Conservation (phyloP, 1,284 basidiomycete species). For the Trichosporon asahii region DNA sequence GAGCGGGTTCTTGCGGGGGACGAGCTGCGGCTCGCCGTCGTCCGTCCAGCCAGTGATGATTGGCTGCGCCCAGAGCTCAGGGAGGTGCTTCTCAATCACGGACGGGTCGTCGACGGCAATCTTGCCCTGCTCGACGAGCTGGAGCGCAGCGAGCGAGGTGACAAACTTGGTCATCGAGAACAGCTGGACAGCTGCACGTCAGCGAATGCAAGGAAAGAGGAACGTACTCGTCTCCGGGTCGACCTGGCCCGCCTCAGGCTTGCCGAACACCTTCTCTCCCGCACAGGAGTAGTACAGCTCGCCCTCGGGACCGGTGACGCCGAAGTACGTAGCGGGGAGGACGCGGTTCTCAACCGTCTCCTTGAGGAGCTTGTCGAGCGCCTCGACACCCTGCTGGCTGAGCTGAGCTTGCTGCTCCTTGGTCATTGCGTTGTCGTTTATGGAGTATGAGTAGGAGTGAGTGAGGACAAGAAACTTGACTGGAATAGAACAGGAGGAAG, state of each 20-base stretch:
- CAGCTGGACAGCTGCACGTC: slow-evolving; percentile 31
- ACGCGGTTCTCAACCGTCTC: slow-evolving; percentile 23
- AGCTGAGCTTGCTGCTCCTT: neutral
- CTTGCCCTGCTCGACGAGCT: slow-evolving; percentile 21
- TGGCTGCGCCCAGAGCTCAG: slow-evolving; percentile 34
- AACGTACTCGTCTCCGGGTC: neutral
- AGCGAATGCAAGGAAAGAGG: neutral
- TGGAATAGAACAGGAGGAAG: neutral
- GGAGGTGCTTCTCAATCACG: slow-evolving; percentile 29
- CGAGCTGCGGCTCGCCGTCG: slow-evolving; percentile 30
- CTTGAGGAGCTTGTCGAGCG: slow-evolving; percentile 27
- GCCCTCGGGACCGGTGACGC: slow-evolving; percentile 33
- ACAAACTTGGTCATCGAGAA: slow-evolving; percentile 45
- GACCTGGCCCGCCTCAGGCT: slow-evolving; percentile 20
- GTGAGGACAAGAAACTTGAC: neutral
- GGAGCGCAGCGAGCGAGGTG: slow-evolving; percentile 20
- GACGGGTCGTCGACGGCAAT: slow-evolving; percentile 28
- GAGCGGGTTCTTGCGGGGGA: slow-evolving; percentile 30
- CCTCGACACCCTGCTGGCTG: slow-evolving; percentile 15
- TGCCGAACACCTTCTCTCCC: slow-evolving; percentile 32
- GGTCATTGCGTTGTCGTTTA: neutral
- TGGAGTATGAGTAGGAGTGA: neutral
- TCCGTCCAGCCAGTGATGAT: slow-evolving; percentile 36
- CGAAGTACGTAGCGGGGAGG: slow-evolving; percentile 35
- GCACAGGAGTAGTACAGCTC: slow-evolving; percentile 31